Evolutionary conservation across 1,139 yeast genomes (phyloP).

Genomic region (Debaryomycetaceae sp.): DNA sequence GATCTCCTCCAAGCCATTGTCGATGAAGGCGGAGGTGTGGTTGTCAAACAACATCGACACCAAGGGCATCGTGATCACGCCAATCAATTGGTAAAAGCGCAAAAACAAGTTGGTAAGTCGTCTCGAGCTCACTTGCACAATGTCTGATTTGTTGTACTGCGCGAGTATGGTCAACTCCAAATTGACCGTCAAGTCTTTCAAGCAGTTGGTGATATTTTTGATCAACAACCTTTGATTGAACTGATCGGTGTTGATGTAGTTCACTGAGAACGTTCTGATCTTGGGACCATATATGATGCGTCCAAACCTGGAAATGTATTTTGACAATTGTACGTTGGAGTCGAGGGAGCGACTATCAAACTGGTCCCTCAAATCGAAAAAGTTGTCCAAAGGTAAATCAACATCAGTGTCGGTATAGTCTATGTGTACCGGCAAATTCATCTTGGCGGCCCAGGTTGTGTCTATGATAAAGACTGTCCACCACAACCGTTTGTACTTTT

Average conservation of each 20-base stretch:
- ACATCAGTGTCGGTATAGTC: conserved; percentile 49
- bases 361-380: conserved; percentile 24
- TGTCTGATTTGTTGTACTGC: conserved; percentile 19
- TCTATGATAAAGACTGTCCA: conserved; percentile 53
- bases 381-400: conserved; percentile 38
- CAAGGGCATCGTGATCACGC: conserved; percentile 43
- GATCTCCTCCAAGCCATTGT: conserved; percentile 20
- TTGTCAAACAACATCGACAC: conserved; percentile 38
- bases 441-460: conserved; percentile 47
- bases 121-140: conserved; percentile 20
- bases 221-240: conserved; percentile 32
- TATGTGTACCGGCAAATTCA: conserved; percentile 42
- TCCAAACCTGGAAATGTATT: conserved; percentile 31
- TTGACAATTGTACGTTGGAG: conserved; percentile 37
- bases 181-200: conserved; percentile 24
- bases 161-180: conserved; percentile 30
- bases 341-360: conserved; percentile 32
- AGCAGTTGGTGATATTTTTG: conserved; percentile 26
- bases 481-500: conserved; percentile 47
- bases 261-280: conserved; percentile 34
- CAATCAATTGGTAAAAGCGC: conserved; percentile 44
- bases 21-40: conserved; percentile 20
- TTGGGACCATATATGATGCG: conserved; percentile 33
- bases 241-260: conserved; percentile 38
- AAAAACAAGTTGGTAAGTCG: conserved; percentile 37